Percentiles rank a stretch among this genome's conserved stretches.
Evolutionary conservation across 2,329 filamentous ascomycete genomes (phyloP).

Genomic region (Claviceps purpurea): DNA sequence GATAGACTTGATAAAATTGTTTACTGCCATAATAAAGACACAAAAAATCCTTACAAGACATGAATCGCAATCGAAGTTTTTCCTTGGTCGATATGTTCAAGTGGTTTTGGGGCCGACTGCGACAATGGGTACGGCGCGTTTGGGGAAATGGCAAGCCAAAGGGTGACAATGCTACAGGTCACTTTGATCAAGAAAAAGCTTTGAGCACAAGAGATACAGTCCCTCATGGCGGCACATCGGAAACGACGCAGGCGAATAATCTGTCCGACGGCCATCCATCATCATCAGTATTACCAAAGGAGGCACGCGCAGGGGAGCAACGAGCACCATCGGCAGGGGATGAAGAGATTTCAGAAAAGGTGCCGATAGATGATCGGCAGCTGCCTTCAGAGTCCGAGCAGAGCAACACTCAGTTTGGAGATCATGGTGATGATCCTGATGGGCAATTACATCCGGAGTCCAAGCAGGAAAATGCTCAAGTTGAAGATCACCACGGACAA

Average conservation of each 20-base stretch:
- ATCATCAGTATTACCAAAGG: background rate
- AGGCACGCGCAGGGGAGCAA: background rate
- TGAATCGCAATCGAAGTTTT: background rate
- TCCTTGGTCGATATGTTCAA: background rate
- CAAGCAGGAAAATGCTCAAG: too few relatives aligned
- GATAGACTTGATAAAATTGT: too few relatives aligned
- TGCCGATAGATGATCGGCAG: too few relatives aligned
- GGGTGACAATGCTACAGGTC: background rate
- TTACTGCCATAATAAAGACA: too few relatives aligned
- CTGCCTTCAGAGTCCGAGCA: too few relatives aligned
- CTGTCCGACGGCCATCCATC: background rate
- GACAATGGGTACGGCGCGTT: background rate
- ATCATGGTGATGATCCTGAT: too few relatives aligned
- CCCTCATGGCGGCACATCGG: background rate
- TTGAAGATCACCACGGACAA: too few relatives aligned
- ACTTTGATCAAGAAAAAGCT: background rate
- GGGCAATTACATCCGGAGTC: too few relatives aligned
- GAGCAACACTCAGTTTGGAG: too few relatives aligned
- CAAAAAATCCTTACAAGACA: background rate
- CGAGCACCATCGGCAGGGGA: background rate
- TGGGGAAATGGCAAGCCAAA: background rate
- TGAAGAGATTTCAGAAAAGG: background rate
- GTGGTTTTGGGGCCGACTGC: background rate
- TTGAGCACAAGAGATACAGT: background rate
- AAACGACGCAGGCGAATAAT: background rate